Conservation (phyloP, 768 basidiomycete genomes). For the Mycena haematopus region DNA sequence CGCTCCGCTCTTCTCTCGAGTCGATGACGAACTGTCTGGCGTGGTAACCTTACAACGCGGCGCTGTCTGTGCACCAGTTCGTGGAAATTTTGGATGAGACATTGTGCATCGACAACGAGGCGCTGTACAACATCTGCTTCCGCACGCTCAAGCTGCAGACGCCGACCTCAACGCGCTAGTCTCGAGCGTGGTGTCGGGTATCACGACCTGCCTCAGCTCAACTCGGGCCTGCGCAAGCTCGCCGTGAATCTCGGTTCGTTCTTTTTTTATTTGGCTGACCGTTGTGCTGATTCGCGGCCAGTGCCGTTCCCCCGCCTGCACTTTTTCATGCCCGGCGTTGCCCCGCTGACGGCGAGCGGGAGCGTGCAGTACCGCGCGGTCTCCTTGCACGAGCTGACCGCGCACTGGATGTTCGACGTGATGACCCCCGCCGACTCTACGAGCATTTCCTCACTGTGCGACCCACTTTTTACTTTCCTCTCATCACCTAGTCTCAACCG, state of each 20-base stretch:
- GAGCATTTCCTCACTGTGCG: conserved; percentile 96
- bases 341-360: conserved; percentile 92
- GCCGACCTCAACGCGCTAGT: conserved; percentile 98
- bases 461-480: neutral
- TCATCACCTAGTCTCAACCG: neutral
- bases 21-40: conserved; percentile 5
- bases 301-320: conserved; percentile 99
- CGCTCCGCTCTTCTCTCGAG: neutral
- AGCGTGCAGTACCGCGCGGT: conserved; percentile 96
- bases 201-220: conserved; percentile 98
- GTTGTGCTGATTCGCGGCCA: conserved; percentile 34
- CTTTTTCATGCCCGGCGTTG: conserved; percentile 98
- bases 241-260: conserved; percentile 96
- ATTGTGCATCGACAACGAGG: conserved; percentile 99
- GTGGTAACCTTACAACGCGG: conserved; percentile 93
- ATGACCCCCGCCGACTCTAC: conserved; percentile 98
- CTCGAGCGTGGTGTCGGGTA: conserved; percentile 98
- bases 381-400: conserved; percentile 95
- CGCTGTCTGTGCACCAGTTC: conserved; percentile 96
- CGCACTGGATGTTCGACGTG: conserved; percentile 99
- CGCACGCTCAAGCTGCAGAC: conserved; percentile 93
- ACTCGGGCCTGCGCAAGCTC: conserved; percentile 97
- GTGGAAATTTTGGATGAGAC: conserved; percentile 99
- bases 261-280: neutral
- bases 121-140: conserved; percentile 99